phyloP scores from a whole-genome alignment of 2,329 filamentous ascomycete species.

The Apiospora malaysiana region DNA sequence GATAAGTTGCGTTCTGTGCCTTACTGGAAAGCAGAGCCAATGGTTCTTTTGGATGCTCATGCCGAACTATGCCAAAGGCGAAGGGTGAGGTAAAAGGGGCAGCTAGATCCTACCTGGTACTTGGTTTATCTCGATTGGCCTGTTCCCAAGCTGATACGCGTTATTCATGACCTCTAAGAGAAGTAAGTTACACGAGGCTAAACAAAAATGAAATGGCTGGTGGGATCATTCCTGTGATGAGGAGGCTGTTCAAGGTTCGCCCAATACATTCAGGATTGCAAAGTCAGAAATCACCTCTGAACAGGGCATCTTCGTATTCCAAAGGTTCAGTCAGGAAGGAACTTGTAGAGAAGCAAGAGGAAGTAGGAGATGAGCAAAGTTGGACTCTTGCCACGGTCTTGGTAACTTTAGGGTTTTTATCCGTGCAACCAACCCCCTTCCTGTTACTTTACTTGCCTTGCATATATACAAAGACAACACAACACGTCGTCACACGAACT shows the following conservation, averaged over 20 bases:
- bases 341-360: not conserved
- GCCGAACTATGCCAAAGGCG: not conserved
- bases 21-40: not conserved
- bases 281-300: not conserved
- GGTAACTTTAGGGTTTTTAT: constrained; percentile 7
- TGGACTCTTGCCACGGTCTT: constrained; percentile 2
- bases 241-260: not conserved
- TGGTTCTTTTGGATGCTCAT: too few species aligned
- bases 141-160: not conserved
- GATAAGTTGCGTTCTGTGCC: not conserved
- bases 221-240: not conserved
- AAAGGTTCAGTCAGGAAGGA: not conserved
- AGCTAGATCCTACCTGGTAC: not conserved
- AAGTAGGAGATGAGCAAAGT: not conserved
- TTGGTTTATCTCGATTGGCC: not conserved
- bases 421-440: not conserved
- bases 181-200: not conserved
- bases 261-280: not conserved
- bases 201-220: not conserved
- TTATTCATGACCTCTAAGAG: not conserved
- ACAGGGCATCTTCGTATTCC: not conserved
- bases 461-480: not conserved
- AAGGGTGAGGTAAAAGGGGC: not conserved
- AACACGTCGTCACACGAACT: not conserved
- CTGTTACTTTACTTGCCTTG: not conserved